Base-by-base conservation (phyloP, 169 alveolate genomes). In the Theileria annulata region DNA sequence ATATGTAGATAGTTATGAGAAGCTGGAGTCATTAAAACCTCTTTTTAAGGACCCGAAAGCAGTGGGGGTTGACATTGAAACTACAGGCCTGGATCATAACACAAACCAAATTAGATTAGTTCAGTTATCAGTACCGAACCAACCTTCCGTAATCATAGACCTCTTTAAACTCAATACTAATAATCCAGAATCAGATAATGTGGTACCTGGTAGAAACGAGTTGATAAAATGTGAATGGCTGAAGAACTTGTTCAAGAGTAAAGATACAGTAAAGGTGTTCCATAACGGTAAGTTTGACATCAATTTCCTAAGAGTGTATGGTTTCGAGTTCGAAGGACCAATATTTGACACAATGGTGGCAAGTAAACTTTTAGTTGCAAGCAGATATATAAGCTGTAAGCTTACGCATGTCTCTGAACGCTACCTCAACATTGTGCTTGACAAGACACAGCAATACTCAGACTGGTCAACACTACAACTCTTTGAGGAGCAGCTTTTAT, bases 241-340 rank as follows among this genome's bases (percentile, higher is more conserved):
- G 47, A 51, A 75, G n/a, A 64, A 78, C 58, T 49, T 89, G 3
- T 69, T 91, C 74, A 66, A 62, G 59, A 75, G 90, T 21, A 68
- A 73, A 4, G 71, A 74, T 42, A 77, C 90, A 5, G 77, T 70
- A 51, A 90, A 92, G 73, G 91, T 93, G 23, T 75, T 92, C 70
- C 96, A 93, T 72, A 91, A 93, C 86, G 96, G 93, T 8, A 92
- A 93, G 77, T 93, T 93, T 63, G 96, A 93, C 73, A 71, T 91
- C 0, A 85, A 85, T 72, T 93, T 93, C 72, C 81, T 93, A 33
- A 51, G 88, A 31, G 63, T 48, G 69, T 51, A 75, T 19, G 92
- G 93, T 3, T 27, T 82, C 28, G 28, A 67, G 6, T 70, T 86
- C 51, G 76, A 72, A 30, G 87, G 82, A 3, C 88, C 92, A 0